Percentiles rank a stretch among this genome's conserved stretches.
Evolutionary conservation across 371 early-diverging fungal species (phyloP).

Genomic region (Blakeslea trispora): DNA sequence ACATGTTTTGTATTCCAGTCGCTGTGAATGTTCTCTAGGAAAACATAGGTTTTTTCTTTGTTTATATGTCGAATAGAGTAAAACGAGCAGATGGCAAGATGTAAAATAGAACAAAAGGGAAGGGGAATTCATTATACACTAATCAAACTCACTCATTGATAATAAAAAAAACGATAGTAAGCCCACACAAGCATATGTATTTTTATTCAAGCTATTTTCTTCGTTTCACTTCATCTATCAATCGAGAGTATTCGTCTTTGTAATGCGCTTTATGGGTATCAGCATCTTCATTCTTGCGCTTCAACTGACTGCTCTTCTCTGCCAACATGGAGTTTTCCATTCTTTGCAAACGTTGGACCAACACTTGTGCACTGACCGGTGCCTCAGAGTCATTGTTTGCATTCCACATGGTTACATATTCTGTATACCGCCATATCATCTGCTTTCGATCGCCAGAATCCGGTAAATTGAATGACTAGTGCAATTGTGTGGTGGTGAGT

Average conservation of each 20-base stretch:
- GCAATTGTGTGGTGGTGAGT: no score
- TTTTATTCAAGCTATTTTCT: no score
- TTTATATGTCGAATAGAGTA: no score
- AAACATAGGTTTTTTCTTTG: no score
- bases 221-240: neutral
- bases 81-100: no score
- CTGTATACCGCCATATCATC: conserved; percentile 29
- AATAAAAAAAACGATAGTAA: no score
- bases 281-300: conserved; percentile 14
- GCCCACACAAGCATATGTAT: no score
- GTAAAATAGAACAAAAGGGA: no score
- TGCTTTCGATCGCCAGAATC: conserved; percentile 23
- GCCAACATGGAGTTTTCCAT: conserved; percentile 9
- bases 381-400: conserved; percentile 25
- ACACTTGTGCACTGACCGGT: conserved; percentile 16
- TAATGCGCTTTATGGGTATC: conserved; percentile 10
- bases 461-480: conserved; percentile 19
- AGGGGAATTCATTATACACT: no score
- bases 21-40: no score
- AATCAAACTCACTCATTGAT: no score
- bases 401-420: conserved; percentile 25
- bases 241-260: neutral
- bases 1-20: no score
- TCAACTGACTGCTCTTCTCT: conserved; percentile 8
- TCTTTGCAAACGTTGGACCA: conserved; percentile 15